A percentile compares a stretch with the other conserved stretches of the same genome.
Conservation (phyloP, 2,329 filamentous ascomycete genomes). For the Clonostachys rhizophaga region DNA sequence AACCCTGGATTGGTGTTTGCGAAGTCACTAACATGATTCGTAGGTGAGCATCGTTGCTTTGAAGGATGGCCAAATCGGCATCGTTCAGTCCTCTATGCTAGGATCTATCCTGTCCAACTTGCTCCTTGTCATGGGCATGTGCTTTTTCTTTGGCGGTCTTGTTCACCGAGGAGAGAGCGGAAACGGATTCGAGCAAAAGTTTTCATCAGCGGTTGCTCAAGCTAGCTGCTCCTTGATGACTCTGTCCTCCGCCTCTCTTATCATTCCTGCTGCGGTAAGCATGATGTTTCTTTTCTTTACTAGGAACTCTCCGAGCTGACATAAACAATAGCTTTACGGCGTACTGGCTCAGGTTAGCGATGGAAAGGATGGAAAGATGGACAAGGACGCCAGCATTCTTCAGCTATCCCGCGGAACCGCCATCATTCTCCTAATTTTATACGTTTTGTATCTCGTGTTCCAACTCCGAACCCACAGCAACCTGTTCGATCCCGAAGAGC, state of each 20-base stretch:
- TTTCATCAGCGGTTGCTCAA: constrained; percentile 73
- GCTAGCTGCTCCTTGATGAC: constrained; percentile 74
- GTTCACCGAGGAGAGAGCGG: constrained; percentile 54
- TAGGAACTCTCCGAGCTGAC: neutral
- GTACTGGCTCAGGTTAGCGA: constrained; percentile 45
- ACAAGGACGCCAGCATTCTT: constrained; percentile 54
- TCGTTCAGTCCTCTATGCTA: constrained; percentile 97
- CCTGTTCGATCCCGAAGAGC: constrained; percentile 59
- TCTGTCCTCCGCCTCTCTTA: constrained; percentile 70
- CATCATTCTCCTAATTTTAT: constrained; percentile 69
- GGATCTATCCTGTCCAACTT: constrained; percentile 95
- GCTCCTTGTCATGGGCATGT: constrained; percentile 79
- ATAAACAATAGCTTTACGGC: constrained; percentile 51
- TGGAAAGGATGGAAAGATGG: constrained; percentile 26
- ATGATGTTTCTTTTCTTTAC: neutral
- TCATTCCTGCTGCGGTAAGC: constrained; percentile 67
- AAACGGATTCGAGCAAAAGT: constrained; percentile 60
- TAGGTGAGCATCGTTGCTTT: constrained; percentile 92
- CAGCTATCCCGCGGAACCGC: constrained; percentile 71
- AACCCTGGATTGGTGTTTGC: neutral
- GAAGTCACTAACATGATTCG: constrained; percentile 4
- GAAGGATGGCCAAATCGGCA: constrained; percentile 78
- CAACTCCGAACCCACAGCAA: constrained; percentile 71
- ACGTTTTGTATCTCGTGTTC: constrained; percentile 73
- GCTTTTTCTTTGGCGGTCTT: constrained; percentile 72